Percentiles rank a stretch among this genome's conserved stretches.
Conservation (phyloP, 768 basidiomycete species). For the Suillus tomentosus region DNA sequence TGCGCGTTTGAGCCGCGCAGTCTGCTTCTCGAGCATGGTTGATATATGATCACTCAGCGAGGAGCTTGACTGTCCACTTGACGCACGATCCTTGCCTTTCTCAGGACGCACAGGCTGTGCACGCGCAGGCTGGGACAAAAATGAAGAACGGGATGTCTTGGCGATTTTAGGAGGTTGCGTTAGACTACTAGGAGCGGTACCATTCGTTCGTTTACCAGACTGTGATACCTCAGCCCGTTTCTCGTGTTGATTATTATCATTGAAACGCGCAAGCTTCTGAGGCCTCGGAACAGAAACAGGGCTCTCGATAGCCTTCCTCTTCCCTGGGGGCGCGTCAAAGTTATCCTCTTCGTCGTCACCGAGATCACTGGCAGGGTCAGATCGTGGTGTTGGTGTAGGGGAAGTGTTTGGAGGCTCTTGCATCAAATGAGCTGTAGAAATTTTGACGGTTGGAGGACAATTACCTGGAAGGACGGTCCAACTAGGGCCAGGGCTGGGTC, state of each 20-base stretch:
- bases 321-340: constrained; percentile 19
- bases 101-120: not conserved
- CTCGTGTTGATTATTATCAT: constrained; percentile 4
- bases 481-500: constrained; percentile 26
- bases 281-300: constrained; percentile 12
- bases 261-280: constrained; percentile 25
- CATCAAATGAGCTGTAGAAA: constrained; percentile 17
- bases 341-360: constrained; percentile 23
- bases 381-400: constrained; percentile 17
- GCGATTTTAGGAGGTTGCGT: constrained; percentile 15
- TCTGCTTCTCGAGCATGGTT: not conserved
- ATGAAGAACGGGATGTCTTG: not conserved
- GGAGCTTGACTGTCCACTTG: not conserved
- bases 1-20: constrained; percentile 21
- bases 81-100: not conserved
- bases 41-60: constrained; percentile 6
- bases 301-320: constrained; percentile 30
- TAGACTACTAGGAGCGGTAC: constrained; percentile 11
- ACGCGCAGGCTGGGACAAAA: not conserved
- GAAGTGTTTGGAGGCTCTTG: constrained; percentile 21
- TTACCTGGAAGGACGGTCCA: constrained; percentile 31
- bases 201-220: constrained; percentile 4
- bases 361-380: constrained; percentile 24
- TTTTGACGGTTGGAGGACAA: not conserved
- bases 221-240: not conserved